These are phyloP conservation scores for Irpex lacteus DNA, from an alignment of 1,284 basidiomycete genomes.

Conservation along the genomic window DNA sequence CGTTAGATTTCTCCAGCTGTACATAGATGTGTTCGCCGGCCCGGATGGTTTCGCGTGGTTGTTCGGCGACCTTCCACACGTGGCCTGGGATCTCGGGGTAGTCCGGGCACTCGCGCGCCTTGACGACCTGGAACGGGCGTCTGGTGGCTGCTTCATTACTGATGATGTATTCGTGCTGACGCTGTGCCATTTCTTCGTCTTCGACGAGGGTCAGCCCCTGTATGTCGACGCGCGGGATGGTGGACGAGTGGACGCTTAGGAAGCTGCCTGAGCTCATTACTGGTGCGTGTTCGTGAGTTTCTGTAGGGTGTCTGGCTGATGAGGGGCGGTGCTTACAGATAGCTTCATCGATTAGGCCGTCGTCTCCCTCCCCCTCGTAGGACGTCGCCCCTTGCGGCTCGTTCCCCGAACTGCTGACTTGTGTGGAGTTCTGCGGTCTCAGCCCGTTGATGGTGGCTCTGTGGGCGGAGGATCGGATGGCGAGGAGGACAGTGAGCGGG, in stretches of 20 bases:
- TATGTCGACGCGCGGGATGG: not conserved
- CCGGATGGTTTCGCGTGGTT: not conserved
- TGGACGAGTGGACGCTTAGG: not conserved
- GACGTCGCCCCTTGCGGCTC: too few species aligned
- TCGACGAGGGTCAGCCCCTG: not conserved
- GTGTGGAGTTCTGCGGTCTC: too few species aligned
- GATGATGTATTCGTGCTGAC: not conserved
- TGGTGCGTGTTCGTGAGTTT: too few species aligned
- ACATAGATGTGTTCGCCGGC: not conserved
- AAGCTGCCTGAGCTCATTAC: too few species aligned
- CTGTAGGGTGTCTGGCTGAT: too few species aligned
- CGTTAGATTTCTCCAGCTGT: not conserved
- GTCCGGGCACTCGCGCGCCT: not conserved
- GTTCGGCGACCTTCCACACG: not conserved
- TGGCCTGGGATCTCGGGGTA: not conserved
- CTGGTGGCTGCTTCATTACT: not conserved
- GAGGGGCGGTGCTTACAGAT: too few species aligned
- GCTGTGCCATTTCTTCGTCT: not conserved
- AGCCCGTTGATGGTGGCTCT: too few species aligned
- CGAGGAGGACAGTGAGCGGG: too few species aligned
- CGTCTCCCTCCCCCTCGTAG: too few species aligned
- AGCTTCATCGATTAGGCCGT: too few species aligned
- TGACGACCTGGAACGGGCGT: not conserved
- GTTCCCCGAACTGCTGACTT: too few species aligned
- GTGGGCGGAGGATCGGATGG: too few species aligned